These are phyloP conservation scores for Skeletonema tropicum DNA, from an alignment of 108 stramenopile genomes.

Conservation along the genomic window DNA sequence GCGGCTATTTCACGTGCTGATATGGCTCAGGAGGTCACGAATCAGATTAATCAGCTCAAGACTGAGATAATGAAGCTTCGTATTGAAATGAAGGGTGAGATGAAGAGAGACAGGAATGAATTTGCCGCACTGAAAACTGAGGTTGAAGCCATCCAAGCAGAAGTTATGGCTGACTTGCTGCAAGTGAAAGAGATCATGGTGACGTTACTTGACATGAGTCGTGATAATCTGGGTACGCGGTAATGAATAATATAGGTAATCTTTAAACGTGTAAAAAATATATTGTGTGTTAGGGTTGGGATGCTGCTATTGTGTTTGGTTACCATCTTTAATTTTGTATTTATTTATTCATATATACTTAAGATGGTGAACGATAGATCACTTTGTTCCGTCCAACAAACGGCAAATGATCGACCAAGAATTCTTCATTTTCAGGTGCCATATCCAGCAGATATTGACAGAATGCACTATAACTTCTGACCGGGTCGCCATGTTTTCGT, in stretches of 20 bases:
- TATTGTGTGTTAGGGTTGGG: too few species aligned
- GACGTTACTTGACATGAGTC: conserved; percentile 60
- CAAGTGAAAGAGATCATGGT: conserved; percentile 80
- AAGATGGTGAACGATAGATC: conserved; percentile 24
- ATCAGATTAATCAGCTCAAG: conserved; percentile 69
- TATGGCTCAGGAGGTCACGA: conserved; percentile 67
- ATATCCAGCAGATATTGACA: conserved; percentile 66
- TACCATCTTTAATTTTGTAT: too few species aligned
- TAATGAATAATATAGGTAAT: conserved; percentile 3
- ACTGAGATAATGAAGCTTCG: conserved; percentile 63
- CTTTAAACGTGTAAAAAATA: too few species aligned
- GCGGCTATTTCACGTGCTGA: conserved; percentile 69
- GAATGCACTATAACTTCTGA: conserved; percentile 52
- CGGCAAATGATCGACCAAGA: conserved; percentile 51
- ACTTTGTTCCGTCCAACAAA: conserved; percentile 71
- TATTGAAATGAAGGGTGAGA: conserved; percentile 66
- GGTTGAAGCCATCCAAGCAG: conserved; percentile 72
- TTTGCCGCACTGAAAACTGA: conserved; percentile 65
- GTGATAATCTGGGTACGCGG: conserved; percentile 18
- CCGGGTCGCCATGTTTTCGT: conserved; percentile 27
- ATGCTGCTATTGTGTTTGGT: too few species aligned
- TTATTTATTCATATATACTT: too few species aligned
- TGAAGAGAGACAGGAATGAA: conserved; percentile 75
- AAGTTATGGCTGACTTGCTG: conserved; percentile 76
- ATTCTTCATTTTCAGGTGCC: conserved; percentile 36